These are phyloP conservation scores for Luzula sylvatica DNA, from an alignment of 176 grass and related monocot genomes.

Conservation along the genomic window DNA sequence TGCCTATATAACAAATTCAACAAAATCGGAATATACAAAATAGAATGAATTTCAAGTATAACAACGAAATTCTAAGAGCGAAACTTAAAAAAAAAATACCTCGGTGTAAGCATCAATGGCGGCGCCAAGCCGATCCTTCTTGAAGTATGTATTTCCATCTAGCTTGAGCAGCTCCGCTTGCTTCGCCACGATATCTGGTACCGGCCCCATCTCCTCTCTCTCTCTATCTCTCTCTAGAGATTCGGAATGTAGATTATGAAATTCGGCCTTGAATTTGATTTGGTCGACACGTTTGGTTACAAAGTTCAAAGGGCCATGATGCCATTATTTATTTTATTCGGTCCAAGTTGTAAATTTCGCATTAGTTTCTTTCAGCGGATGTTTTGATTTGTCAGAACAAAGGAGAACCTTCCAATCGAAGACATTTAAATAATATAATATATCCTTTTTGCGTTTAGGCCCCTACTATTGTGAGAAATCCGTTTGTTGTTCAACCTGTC, in stretches of 20 bases:
- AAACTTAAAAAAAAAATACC: slow-evolving; percentile 18
- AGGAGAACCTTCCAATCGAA: slow-evolving; percentile 3
- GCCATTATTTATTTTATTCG: not conserved
- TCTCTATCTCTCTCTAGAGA: not conserved
- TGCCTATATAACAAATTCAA: not conserved
- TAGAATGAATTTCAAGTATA: not conserved
- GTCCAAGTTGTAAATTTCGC: not conserved
- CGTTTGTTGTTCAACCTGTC: too few relatives aligned
- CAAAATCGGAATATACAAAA: not conserved
- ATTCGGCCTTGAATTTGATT: not conserved
- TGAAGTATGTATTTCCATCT: slow-evolving; percentile 64
- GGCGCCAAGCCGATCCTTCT: slow-evolving; percentile 71
- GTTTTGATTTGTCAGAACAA: not conserved
- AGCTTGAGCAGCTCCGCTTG: slow-evolving; percentile 74
- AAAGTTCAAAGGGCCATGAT: too few relatives aligned
- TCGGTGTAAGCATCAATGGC: slow-evolving; percentile 94
- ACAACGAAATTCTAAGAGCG: not conserved
- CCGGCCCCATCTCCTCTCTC: slow-evolving; percentile 38
- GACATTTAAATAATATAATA: too few relatives aligned
- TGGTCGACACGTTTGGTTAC: not conserved
- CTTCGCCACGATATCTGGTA: slow-evolving; percentile 29
- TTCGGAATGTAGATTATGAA: not conserved
- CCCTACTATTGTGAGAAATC: too few relatives aligned
- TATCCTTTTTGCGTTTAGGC: too few relatives aligned
- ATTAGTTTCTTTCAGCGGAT: not conserved